These are phyloP conservation scores for Halophytophthora batemanensis DNA, from an alignment of 352 stramenopile species.

Conservation along the genomic window DNA sequence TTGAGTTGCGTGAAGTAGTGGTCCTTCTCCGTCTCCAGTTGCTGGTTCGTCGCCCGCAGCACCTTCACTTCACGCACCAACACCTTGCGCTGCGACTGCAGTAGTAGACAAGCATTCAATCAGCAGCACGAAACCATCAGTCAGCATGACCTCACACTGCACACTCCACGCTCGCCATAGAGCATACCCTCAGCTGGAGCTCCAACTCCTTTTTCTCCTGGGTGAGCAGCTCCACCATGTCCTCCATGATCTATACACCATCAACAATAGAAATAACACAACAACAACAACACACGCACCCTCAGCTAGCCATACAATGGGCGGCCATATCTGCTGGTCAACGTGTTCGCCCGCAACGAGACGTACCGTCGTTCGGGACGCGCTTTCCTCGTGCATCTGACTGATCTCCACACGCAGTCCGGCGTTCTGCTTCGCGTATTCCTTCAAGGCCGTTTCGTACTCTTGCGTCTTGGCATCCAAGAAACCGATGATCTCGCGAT, in stretches of 20 bases:
- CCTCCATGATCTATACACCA: slow-evolving; percentile 71
- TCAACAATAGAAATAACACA: neutral
- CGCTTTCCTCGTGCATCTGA: slow-evolving; percentile 50
- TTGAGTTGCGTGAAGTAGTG: slow-evolving; percentile 75
- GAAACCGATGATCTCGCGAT: slow-evolving; percentile 84
- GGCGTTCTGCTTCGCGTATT: slow-evolving; percentile 56
- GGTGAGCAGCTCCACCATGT: slow-evolving; percentile 72
- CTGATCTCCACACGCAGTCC: slow-evolving; percentile 40
- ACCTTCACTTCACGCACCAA: slow-evolving; percentile 79
- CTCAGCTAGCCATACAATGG: neutral
- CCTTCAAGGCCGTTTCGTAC: slow-evolving; percentile 57
- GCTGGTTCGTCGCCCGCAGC: slow-evolving; percentile 63
- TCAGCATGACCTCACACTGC: neutral
- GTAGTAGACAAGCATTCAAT: neutral
- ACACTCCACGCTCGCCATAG: too few relatives aligned
- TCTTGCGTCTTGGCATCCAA: slow-evolving; percentile 77
- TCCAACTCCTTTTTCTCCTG: slow-evolving; percentile 80
- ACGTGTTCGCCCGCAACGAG: too few relatives aligned
- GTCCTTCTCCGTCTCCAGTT: slow-evolving; percentile 58
- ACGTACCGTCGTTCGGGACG: slow-evolving; percentile 53
- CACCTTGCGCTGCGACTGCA: slow-evolving; percentile 70
- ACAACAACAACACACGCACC: neutral
- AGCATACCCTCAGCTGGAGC: slow-evolving; percentile 48
- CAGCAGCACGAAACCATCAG: neutral
- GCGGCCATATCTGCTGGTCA: too few relatives aligned